Evolutionary conservation across 352 stramenopile species (phyloP), one percentile per base, ranked within the genome.

Genomic region (Globisporangium ultimum): DNA sequence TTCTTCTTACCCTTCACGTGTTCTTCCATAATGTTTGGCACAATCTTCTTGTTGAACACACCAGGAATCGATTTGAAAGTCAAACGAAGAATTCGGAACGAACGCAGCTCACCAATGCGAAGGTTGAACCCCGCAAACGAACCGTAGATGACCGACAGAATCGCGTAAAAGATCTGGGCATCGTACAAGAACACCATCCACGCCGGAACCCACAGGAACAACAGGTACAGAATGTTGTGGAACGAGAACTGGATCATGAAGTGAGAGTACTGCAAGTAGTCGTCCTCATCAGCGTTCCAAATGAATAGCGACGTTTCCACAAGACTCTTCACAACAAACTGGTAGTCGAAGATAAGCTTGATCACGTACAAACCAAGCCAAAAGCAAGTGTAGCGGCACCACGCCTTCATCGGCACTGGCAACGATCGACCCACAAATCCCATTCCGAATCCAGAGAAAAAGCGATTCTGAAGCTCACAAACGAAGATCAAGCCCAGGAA

Each of bases 121-220:
- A 95, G 64, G 56, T 95, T 95, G 61, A 95, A 95, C 41, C 85
- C 85, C 9, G 76, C 83, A 46, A 95, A 88, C 13, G 83, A 93
- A 42, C 85, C 85, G 18, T 84, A 84, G 28, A 95, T 62, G 14
- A 95, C 85, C 0, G 76, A 89, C 43, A 93, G 63, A 36, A 95
- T 68, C n/a, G 83, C 74, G 70, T 93, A 95, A 64, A 91, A 93
- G 59, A 95, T 92, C 70, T 95, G 85, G 45, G 78, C 73, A 56
- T 95, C 85, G 70, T 93, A 95, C 74, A 93, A 80, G 62, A 90
- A 91, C 24, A 95, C 85, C 56, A 95, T 83, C 52, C 85, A 91
- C 7, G 81, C 72, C 22, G 85, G 85, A 28, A 93, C 73, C 85
- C 85, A 95, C 49, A 95, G 62, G 67, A 90, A 91, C 15, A 91